Percentiles rank a stretch among this genome's conserved stretches.
phyloP scores from a whole-genome alignment of 2,329 filamentous ascomycete species.

The Epicoccum sorghinum region DNA sequence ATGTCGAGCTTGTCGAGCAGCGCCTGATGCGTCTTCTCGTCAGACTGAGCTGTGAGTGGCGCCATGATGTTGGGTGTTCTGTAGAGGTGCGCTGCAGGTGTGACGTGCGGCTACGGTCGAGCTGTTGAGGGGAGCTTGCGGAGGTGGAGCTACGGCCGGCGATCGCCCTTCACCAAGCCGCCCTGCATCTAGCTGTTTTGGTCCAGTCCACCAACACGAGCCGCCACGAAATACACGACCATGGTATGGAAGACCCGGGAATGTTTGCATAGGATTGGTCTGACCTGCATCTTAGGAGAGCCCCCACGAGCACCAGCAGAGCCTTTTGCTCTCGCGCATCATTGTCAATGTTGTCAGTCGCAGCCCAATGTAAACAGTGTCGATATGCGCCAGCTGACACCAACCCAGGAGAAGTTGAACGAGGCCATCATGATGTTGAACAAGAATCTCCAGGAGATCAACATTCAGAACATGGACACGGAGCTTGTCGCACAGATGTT shows the following conservation, averaged over 20 bases:
- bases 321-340: constrained; percentile 88
- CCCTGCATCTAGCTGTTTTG: constrained; percentile 35
- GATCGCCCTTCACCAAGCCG: constrained; percentile 22
- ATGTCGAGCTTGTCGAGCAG: constrained; percentile 94
- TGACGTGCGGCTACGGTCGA: constrained; percentile 6
- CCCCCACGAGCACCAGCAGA: constrained; percentile 97
- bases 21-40: constrained; percentile 78
- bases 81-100: not conserved
- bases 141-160: constrained; percentile 27
- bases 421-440: constrained; percentile 93
- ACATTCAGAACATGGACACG: constrained; percentile 98
- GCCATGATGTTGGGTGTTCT: constrained; percentile 51
- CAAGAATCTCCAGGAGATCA: constrained; percentile 93
- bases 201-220: constrained; percentile 32
- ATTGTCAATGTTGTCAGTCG: constrained; percentile 93
- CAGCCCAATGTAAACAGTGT: not conserved
- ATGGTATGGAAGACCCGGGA: constrained; percentile 30
- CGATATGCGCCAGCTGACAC: constrained; percentile 9
- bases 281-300: constrained; percentile 68
- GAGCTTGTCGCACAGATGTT: constrained; percentile 99
- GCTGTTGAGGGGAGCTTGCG: constrained; percentile 22
- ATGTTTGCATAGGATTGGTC: not conserved
- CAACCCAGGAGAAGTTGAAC: constrained; percentile 89
- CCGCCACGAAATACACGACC: constrained; percentile 25
- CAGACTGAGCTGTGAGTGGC: constrained; percentile 71